These are phyloP conservation scores for Quercus wislizeni DNA, from an alignment of 306 rosid species.

Conservation along the genomic window DNA sequence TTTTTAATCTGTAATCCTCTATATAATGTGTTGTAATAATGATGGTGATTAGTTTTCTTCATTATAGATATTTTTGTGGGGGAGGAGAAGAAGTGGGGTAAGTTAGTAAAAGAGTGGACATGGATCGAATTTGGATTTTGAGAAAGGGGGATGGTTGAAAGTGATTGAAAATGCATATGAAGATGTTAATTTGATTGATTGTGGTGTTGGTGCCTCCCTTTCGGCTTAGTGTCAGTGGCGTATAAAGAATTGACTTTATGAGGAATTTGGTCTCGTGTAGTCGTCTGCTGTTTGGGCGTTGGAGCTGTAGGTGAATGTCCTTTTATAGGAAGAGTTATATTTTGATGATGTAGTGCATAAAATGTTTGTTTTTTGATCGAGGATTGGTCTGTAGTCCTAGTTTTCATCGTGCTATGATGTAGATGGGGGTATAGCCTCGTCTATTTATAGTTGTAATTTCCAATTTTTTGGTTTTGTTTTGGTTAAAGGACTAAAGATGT, in stretches of 20 bases:
- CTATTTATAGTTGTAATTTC: too few species aligned
- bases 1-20: not conserved
- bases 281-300: not conserved
- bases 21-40: not conserved
- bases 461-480: too few species aligned
- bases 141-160: not conserved
- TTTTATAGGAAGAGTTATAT: not conserved
- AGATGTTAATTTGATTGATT: not conserved
- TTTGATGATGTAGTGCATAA: not conserved
- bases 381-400: too few species aligned
- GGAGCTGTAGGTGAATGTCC: not conserved
- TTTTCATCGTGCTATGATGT: too few species aligned
- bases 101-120: not conserved
- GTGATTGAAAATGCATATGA: not conserved
- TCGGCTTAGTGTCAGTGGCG: too few species aligned
- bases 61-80: not conserved
- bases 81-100: not conserved
- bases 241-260: not conserved
- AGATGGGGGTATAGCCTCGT: too few species aligned
- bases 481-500: too few species aligned
- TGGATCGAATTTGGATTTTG: not conserved
- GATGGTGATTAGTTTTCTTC: not conserved
- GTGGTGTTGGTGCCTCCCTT: not conserved
- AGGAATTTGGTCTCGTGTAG: not conserved
- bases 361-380: too few species aligned